These are phyloP conservation scores for Alternaria burnsii DNA, from an alignment of 2,329 filamentous ascomycete species.

Conservation along the genomic window DNA sequence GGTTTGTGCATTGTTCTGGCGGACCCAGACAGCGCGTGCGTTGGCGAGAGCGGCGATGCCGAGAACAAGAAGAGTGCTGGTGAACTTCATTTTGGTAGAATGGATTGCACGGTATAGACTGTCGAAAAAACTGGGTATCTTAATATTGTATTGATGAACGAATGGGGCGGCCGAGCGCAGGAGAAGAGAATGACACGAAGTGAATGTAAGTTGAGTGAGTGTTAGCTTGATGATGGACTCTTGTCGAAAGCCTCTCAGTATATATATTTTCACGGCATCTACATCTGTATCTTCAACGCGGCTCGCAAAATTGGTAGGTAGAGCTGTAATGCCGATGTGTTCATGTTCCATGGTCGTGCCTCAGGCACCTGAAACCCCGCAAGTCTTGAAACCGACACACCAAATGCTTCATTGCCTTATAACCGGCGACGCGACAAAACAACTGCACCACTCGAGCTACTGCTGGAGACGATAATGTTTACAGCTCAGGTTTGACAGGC, in stretches of 20 bases:
- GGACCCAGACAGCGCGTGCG: slow-evolving; percentile 31
- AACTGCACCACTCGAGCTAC: not conserved
- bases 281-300: not conserved
- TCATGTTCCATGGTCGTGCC: slow-evolving; percentile 14
- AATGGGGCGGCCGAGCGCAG: slow-evolving; percentile 36
- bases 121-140: slow-evolving; percentile 7
- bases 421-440: slow-evolving; percentile 19
- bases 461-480: slow-evolving; percentile 9
- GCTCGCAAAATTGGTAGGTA: slow-evolving; percentile 19
- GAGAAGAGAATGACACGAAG: slow-evolving; percentile 19
- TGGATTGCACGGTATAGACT: not conserved
- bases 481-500: slow-evolving; percentile 2
- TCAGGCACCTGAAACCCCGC: slow-evolving; percentile 33
- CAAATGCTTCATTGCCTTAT: slow-evolving; percentile 26
- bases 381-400: slow-evolving; percentile 22
- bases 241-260: not conserved
- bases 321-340: slow-evolving; percentile 19
- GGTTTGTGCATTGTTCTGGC: slow-evolving; percentile 42
- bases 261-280: not conserved
- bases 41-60: slow-evolving; percentile 26
- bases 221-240: slow-evolving; percentile 6
- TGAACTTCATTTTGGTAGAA: slow-evolving; percentile 37
- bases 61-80: slow-evolving; percentile 27
- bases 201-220: slow-evolving; percentile 13
- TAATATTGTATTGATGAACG: slow-evolving; percentile 12